Evolutionary conservation across 768 basidiomycete genomes (phyloP), one percentile per base, ranked within the genome.

Genomic region (Calocera viscosa): DNA sequence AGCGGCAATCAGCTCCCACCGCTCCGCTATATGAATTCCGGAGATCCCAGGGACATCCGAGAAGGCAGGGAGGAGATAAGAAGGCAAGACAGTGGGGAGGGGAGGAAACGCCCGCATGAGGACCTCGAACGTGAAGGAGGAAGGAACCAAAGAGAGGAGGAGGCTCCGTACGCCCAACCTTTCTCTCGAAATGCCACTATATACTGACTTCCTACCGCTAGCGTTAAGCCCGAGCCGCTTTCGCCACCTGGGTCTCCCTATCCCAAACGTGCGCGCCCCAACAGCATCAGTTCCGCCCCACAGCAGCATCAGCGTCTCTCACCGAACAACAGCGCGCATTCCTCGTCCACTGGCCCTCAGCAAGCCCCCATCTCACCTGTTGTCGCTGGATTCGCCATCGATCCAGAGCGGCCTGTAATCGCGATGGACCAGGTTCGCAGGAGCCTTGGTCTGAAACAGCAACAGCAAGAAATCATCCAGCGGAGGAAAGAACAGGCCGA

Each of bases 271-370:
- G 53, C 53, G 2, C 24, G 53, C 11, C 53, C 53, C 14, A 60
- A 60, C 30, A 60, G 53, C 19, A 32, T 5, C 24, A 32, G 26
- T 32, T 28, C 53, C 10, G 53, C 53, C 26, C 11, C 53, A 11
- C 43, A 47, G 19, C 19, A 17, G 24, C 53, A 60, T 32, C 19
- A 17, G 24, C 53, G 30, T 32, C 53, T 60, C 2, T 60, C 53
- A 10, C 53, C 53, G 2, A 60, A 60, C 53, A 60, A 60, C 53
- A 60, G 53, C 19, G 30, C 53, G 24, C 53, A 60, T 32, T 60
- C 53, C 30, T 60, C 53, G 26, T 60, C 53, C 14, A 28, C 14
- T 10, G 53, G 53, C 30, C 53, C 53, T 2, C 7, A 5, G 30
- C 53, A 26, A 28, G 53, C 53, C 11, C 53, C 53, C 30, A 19